phyloP scores from a whole-genome alignment of 805 yeast species.

The Hanseniaspora taiwanica region DNA sequence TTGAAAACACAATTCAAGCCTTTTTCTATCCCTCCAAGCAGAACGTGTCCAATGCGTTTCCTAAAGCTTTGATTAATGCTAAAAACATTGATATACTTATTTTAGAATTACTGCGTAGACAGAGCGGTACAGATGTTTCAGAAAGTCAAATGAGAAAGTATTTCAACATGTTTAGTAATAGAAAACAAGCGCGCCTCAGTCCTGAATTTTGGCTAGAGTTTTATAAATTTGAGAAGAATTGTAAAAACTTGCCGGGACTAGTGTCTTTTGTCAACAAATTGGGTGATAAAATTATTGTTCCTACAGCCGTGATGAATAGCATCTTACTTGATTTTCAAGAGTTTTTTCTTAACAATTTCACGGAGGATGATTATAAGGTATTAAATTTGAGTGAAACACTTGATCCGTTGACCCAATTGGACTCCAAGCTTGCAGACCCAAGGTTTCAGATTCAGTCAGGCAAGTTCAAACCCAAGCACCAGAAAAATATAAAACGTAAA shows the following conservation, averaged over 20 bases:
- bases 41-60: too few relatives aligned
- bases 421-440: not conserved
- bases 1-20: too few relatives aligned
- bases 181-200: slow-evolving; percentile 25
- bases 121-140: too few relatives aligned
- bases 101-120: slow-evolving; percentile 22
- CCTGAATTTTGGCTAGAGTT: slow-evolving; percentile 43
- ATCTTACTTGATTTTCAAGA: slow-evolving; percentile 24
- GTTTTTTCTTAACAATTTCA: slow-evolving; percentile 14
- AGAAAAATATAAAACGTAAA: not conserved
- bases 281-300: slow-evolving; percentile 33
- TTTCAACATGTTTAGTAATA: slow-evolving; percentile 17
- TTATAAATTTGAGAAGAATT: slow-evolving; percentile 38
- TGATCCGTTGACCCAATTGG: not conserved
- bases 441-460: too few relatives aligned
- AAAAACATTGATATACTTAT: slow-evolving; percentile 28
- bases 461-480: not conserved
- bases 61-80: slow-evolving; percentile 24
- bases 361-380: not conserved
- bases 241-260: slow-evolving; percentile 32
- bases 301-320: slow-evolving; percentile 34
- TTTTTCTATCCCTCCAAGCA: too few relatives aligned
- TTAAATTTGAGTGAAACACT: not conserved
- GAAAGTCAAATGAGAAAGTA: slow-evolving; percentile 20
- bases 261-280: slow-evolving; percentile 32